phyloP scores from a whole-genome alignment of 2,329 filamentous ascomycete species.

The Verticillium zaregamsianum region DNA sequence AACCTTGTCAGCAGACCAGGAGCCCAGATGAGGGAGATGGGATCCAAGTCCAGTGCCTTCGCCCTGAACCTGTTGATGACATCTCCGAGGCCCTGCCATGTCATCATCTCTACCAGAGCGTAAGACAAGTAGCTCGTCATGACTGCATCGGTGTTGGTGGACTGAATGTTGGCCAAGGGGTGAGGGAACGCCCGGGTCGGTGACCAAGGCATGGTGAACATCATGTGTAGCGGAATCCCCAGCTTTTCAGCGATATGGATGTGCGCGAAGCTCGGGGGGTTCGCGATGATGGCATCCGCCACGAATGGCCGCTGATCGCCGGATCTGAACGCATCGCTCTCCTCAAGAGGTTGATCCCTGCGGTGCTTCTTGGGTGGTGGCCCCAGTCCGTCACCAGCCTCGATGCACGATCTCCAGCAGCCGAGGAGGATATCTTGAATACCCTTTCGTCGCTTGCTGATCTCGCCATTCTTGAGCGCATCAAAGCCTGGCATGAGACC shows the following conservation, averaged over 20 bases:
- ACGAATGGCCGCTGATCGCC: slow-evolving; percentile 64
- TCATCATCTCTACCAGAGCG: slow-evolving; percentile 82
- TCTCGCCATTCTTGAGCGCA: slow-evolving; percentile 70
- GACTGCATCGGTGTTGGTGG: slow-evolving; percentile 69
- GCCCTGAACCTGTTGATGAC: slow-evolving; percentile 85
- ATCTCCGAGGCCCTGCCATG: slow-evolving; percentile 88
- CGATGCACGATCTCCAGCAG: slow-evolving; percentile 82
- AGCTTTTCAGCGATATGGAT: slow-evolving; percentile 72
- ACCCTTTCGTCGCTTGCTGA: slow-evolving; percentile 68
- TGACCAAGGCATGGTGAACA: slow-evolving; percentile 96
- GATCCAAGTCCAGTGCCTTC: slow-evolving; percentile 68
- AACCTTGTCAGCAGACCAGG: slow-evolving; percentile 74
- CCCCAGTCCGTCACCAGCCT: slow-evolving; percentile 65
- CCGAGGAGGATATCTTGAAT: slow-evolving; percentile 78
- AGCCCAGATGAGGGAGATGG: slow-evolving; percentile 76
- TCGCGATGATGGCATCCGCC: slow-evolving; percentile 76
- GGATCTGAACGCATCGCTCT: slow-evolving; percentile 31
- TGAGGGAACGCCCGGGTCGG: slow-evolving; percentile 83
- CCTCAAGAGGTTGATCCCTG: slow-evolving; percentile 46
- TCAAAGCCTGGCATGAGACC: slow-evolving; percentile 81
- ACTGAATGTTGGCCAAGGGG: slow-evolving; percentile 77
- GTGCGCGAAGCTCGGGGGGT: slow-evolving; percentile 73
- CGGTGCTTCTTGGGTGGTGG: slow-evolving; percentile 42
- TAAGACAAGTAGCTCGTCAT: slow-evolving; percentile 82
- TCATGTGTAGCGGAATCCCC: slow-evolving; percentile 73